Evolutionary conservation across 192 early-diverging fungal genomes (phyloP).

Genomic region (Allomyces javanicus): DNA sequence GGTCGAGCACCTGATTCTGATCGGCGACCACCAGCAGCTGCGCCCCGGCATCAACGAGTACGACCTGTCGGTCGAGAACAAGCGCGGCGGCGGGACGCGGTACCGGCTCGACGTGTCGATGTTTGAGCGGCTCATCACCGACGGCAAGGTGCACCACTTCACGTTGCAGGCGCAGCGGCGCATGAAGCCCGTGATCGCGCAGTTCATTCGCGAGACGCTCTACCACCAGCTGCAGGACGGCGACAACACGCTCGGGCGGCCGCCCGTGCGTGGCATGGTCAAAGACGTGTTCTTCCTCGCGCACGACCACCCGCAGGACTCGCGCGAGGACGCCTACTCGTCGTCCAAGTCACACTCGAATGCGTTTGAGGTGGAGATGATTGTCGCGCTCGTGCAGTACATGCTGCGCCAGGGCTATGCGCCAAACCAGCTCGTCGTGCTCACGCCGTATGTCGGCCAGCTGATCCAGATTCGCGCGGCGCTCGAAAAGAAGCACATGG

Average conservation of each 20-base stretch:
- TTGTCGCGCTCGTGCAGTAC: slow-evolving; percentile 13
- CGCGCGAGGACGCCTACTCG: neutral
- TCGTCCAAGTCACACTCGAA: slow-evolving; percentile 7
- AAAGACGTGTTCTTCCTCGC: slow-evolving; percentile 13
- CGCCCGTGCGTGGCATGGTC: slow-evolving; percentile 10
- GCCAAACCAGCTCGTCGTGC: slow-evolving; percentile 10
- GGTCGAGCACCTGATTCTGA: slow-evolving; percentile 13
- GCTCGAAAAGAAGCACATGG: slow-evolving; percentile 1
- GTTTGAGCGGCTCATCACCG: slow-evolving; percentile 8
- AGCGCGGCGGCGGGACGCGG: neutral
- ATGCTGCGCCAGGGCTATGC: slow-evolving; percentile 15
- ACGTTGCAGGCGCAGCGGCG: slow-evolving; percentile 11
- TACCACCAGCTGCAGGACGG: slow-evolving; percentile 14
- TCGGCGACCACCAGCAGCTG: slow-evolving; percentile 18
- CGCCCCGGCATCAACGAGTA: slow-evolving; percentile 6
- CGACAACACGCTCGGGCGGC: slow-evolving; percentile 2
- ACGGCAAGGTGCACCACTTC: slow-evolving; percentile 4
- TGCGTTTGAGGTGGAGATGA: slow-evolving; percentile 10
- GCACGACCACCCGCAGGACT: slow-evolving; percentile 12
- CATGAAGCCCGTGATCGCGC: slow-evolving; percentile 16
- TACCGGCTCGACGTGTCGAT: slow-evolving; percentile 17
- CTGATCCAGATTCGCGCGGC: slow-evolving; percentile 7
- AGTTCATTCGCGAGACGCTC: slow-evolving; percentile 8
- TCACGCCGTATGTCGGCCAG: slow-evolving; percentile 23
- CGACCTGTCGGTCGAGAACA: slow-evolving; percentile 5